A percentile compares a stretch with the other conserved stretches of the same genome.
phyloP scores from a whole-genome alignment of 2,329 filamentous ascomycete genomes.

The Trichothecium roseum region DNA sequence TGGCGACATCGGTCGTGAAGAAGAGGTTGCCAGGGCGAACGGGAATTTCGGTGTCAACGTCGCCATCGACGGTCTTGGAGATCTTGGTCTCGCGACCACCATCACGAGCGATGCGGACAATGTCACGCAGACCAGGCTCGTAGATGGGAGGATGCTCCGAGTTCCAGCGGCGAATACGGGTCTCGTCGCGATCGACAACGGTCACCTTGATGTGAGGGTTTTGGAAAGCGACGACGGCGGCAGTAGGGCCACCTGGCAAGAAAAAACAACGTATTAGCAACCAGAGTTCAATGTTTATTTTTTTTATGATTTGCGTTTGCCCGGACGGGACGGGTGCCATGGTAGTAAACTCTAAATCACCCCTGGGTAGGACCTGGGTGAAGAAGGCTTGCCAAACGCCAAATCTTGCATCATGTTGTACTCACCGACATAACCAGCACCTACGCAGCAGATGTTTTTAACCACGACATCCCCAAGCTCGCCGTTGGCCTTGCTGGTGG shows the following conservation, averaged over 20 bases:
- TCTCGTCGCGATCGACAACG: conserved; percentile 61
- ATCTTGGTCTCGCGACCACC: conserved; percentile 36
- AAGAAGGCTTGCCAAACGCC: too few species aligned
- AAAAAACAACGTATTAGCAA: conserved; percentile 1
- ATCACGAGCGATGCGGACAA: conserved; percentile 55
- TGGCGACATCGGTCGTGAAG: conserved; percentile 60
- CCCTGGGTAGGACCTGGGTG: neutral
- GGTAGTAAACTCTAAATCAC: too few species aligned
- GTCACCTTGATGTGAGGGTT: conserved; percentile 62
- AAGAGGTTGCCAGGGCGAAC: conserved; percentile 54
- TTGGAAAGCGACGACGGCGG: conserved; percentile 62
- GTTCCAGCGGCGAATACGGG: conserved; percentile 62
- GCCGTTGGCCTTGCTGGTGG: conserved; percentile 18
- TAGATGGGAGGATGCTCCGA: conserved; percentile 64
- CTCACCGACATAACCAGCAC: conserved; percentile 67
- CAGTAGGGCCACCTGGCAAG: conserved; percentile 57
- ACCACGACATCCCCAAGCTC: conserved; percentile 23
- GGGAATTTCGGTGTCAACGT: conserved; percentile 22
- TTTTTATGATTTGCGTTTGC: too few species aligned
- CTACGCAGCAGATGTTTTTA: conserved; percentile 60
- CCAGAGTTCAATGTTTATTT: neutral
- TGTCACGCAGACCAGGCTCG: conserved; percentile 59
- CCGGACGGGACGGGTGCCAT: conserved; percentile 8
- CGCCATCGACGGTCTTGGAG: conserved; percentile 21
- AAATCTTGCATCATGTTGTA: conserved; percentile 7